Conservation (phyloP, 2,329 filamentous ascomycete species). For the Torrubiella hemipterigena region DNA sequence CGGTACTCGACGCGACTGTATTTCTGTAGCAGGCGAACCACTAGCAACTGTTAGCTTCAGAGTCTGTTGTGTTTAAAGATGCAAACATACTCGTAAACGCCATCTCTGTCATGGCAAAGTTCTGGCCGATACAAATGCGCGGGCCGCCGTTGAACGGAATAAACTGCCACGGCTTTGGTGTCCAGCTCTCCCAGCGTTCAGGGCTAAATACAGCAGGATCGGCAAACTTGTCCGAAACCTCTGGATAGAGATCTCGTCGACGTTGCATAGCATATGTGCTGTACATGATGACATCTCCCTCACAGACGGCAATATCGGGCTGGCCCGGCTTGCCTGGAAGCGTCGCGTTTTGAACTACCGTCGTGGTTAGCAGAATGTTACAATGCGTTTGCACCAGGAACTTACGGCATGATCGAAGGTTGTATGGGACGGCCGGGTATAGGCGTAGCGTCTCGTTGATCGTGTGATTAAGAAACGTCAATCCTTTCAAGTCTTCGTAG, state of each 20-base stretch:
- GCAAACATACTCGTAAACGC: slow-evolving; percentile 4
- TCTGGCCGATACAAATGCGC: slow-evolving; percentile 65
- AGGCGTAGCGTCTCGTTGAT: slow-evolving; percentile 69
- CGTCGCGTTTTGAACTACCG: slow-evolving; percentile 27
- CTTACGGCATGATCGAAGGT: slow-evolving; percentile 57
- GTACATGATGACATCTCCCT: slow-evolving; percentile 56
- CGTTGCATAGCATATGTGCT: slow-evolving; percentile 63
- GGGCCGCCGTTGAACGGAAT: slow-evolving; percentile 67
- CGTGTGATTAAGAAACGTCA: slow-evolving; percentile 68
- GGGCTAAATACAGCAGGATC: slow-evolving; percentile 45
- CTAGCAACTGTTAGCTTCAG: slow-evolving; percentile 11
- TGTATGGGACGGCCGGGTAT: slow-evolving; percentile 70
- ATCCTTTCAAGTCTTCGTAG: slow-evolving; percentile 72
- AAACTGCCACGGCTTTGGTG: slow-evolving; percentile 57
- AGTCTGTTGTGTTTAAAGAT: background rate
- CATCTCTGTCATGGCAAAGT: slow-evolving; percentile 72
- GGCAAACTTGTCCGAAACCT: slow-evolving; percentile 29
- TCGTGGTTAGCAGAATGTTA: background rate
- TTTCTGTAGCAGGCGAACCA: slow-evolving; percentile 44
- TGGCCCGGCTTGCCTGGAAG: slow-evolving; percentile 60
- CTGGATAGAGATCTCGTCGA: slow-evolving; percentile 48
- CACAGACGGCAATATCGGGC: slow-evolving; percentile 52
- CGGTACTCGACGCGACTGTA: slow-evolving; percentile 42
- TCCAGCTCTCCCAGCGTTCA: slow-evolving; percentile 53
- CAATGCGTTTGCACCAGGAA: slow-evolving; percentile 45